Evolutionary conservation across 2,329 filamentous ascomycete genomes (phyloP), one percentile per base, ranked within the genome.

Genomic region (Xenoacremonium recifei): DNA sequence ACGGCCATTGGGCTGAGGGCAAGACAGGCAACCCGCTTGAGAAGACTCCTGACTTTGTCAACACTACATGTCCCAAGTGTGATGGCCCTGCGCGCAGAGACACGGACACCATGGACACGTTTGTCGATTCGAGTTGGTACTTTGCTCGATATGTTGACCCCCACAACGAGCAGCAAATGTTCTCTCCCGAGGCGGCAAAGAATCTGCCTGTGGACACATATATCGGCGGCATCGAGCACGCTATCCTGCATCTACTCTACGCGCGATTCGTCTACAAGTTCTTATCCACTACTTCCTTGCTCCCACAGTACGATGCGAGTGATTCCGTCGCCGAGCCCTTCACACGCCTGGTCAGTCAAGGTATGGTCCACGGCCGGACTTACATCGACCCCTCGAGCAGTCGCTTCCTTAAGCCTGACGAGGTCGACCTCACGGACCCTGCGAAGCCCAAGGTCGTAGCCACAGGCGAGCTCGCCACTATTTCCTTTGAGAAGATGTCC

Each of bases 91-190:
- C 88, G 6, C 85, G 82, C 60, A 79, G 90, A 49, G 90, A 96
- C 51, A 95, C 90, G 0, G 90, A 96, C 62, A 96, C 90, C 3
- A 95, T 96, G 90, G 90, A 96, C 63, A 96, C 90, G 0, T 96
- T 96, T 66, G 90, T 96, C 47, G 90, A 95, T 66, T 95, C 89
- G 2, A 95, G 89, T 40, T 96, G 90, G 90, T 96, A 96, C 64
- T 95, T 84, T 58, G 81, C 91, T 67, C 80, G 89, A 11, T 95
- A 89, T 55, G 67, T 84, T 20, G 88, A 95, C 55, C 72, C 86
- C 1, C 71, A 81, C 15, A 91, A 93, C 51, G 51, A 71, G 12
- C 58, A 75, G 2, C 62, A 70, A 12, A 82, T 81, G 0, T 82
- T 95, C 49, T 81, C 80, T 1, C 66, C 80, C n/a, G 67, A 73